phyloP scores from a whole-genome alignment of 768 basidiomycete genomes.

The Hygrocybe punicea region DNA sequence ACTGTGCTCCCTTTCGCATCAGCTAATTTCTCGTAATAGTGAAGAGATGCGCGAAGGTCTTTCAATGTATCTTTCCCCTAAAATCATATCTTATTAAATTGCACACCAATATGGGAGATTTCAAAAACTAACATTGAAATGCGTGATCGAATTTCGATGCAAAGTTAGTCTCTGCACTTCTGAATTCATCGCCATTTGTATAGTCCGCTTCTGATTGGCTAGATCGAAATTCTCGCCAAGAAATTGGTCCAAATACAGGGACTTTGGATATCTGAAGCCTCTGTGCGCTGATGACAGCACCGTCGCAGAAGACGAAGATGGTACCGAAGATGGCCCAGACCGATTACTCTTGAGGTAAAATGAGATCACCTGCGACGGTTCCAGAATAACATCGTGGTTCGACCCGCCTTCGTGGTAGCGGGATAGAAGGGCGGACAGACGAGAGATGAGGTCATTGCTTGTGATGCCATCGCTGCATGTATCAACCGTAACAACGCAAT shows the following conservation, averaged over 20 bases:
- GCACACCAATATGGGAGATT: not conserved
- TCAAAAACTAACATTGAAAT: constrained; percentile 50
- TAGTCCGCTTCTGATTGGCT: constrained; percentile 35
- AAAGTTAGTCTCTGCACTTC: constrained; percentile 47
- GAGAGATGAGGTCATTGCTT: constrained; percentile 56
- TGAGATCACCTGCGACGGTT: constrained; percentile 59
- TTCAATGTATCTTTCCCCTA: constrained; percentile 64
- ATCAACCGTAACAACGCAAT: constrained; percentile 51
- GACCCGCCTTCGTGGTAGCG: constrained; percentile 30
- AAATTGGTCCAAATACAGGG: constrained; percentile 72
- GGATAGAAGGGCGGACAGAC: constrained; percentile 45
- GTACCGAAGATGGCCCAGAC: constrained; percentile 12
- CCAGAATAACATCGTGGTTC: constrained; percentile 55
- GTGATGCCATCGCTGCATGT: constrained; percentile 39
- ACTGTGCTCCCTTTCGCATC: constrained; percentile 43
- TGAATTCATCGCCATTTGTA: constrained; percentile 41
- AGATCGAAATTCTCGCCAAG: constrained; percentile 54
- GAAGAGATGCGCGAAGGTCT: constrained; percentile 56
- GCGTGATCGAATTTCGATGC: constrained; percentile 47
- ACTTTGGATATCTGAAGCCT: constrained; percentile 59
- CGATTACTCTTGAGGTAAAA: constrained; percentile 23
- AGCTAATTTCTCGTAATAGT: constrained; percentile 72
- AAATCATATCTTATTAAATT: not conserved
- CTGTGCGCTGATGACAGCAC: not conserved
- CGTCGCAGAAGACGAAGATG: constrained; percentile 10